Evolutionary conservation across 768 basidiomycete species (phyloP).

Genomic region (Mycena alexandri): DNA sequence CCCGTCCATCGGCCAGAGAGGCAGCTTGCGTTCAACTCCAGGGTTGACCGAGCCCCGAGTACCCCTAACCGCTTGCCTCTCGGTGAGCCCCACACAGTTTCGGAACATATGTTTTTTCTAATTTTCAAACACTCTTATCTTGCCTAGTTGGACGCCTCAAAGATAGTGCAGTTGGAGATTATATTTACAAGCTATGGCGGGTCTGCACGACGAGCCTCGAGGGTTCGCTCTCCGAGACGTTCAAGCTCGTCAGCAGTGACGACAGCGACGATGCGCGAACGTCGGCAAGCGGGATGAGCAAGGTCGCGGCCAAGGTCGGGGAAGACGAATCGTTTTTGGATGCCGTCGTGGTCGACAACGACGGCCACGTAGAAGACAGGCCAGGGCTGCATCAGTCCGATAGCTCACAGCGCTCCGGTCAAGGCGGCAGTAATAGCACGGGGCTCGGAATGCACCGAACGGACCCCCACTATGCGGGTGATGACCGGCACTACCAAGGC

Average conservation of each 20-base stretch:
- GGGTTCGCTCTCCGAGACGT: conserved; percentile 38
- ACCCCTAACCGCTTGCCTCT: conserved; percentile 19
- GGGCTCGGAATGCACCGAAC: conserved; percentile 6
- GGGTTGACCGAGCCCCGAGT: conserved; percentile 25
- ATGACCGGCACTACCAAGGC: conserved; percentile 34
- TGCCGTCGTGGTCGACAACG: conserved; percentile 42
- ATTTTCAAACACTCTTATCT: neutral
- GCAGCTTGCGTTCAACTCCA: conserved; percentile 36
- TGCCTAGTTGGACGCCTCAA: conserved; percentile 21
- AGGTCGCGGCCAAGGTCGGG: conserved; percentile 6
- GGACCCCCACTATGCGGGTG: conserved; percentile 2
- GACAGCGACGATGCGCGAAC: conserved; percentile 35
- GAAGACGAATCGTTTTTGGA: conserved; percentile 40
- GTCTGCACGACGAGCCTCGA: conserved; percentile 38
- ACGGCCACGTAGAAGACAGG: conserved; percentile 21
- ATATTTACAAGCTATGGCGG: conserved; percentile 27
- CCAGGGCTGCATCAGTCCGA: conserved; percentile 27
- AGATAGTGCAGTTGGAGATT: conserved; percentile 11
- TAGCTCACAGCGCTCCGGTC: conserved; percentile 35
- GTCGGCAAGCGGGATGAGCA: conserved; percentile 31
- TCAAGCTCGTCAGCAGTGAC: conserved; percentile 39
- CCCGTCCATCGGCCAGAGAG: conserved; percentile 31
- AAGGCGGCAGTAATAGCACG: conserved; percentile 37
- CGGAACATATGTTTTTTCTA: no score
- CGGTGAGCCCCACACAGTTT: no score